Conservation (phyloP, 2,329 filamentous ascomycete genomes). For the Pestalotiopsis sp. region DNA sequence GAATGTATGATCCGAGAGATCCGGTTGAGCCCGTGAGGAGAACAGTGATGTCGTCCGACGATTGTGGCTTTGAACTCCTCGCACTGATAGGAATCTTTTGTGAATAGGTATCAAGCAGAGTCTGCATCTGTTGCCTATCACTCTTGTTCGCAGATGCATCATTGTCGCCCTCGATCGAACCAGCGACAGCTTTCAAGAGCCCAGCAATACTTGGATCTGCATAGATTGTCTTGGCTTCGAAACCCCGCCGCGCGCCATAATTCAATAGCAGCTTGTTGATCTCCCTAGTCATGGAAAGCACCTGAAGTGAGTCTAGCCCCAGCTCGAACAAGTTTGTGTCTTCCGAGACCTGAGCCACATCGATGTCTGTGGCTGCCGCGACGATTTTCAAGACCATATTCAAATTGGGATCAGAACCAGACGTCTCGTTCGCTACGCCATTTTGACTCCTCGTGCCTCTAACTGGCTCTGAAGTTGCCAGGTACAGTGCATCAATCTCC, state of each 20-base stretch:
- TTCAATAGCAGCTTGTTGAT: neutral
- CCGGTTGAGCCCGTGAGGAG: neutral
- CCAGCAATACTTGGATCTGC: neutral
- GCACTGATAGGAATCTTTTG: neutral
- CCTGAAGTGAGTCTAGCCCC: neutral
- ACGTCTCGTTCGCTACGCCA: neutral
- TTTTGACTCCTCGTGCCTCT: neutral
- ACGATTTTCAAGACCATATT: neutral
- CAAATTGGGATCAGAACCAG: too few species aligned
- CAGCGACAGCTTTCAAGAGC: neutral
- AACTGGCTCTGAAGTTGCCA: neutral
- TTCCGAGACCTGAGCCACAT: neutral
- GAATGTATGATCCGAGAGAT: neutral
- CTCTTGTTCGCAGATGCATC: neutral
- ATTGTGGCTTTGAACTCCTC: neutral
- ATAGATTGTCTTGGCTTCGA: neutral
- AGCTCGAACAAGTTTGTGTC: neutral
- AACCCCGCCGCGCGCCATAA: neutral
- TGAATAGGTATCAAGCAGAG: neutral
- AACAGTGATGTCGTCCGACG: neutral
- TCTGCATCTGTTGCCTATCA: neutral
- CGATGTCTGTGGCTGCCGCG: neutral
- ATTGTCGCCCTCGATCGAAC: neutral
- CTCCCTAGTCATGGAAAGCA: neutral
- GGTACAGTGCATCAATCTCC: constrained; percentile 37